Conservation (phyloP, 2,329 filamentous ascomycete species). For the Geosmithia morbida region DNA sequence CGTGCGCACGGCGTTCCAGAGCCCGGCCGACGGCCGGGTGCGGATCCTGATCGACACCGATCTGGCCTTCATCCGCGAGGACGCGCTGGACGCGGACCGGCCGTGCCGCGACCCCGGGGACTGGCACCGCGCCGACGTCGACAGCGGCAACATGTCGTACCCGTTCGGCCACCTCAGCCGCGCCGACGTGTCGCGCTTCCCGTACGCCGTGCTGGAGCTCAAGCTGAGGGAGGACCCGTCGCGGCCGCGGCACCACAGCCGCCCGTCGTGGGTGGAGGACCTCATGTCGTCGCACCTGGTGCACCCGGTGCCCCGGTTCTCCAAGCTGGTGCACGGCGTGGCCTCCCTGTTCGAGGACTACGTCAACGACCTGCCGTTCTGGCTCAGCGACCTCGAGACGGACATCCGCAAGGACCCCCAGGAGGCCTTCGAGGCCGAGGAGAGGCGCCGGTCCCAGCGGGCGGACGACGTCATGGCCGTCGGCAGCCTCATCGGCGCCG, state of each 20-base stretch:
- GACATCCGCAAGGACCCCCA: conserved; percentile 93
- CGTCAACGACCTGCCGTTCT: conserved; percentile 93
- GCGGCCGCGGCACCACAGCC: conserved; percentile 32
- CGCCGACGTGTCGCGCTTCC: conserved; percentile 83
- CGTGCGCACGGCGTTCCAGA: conserved; percentile 88
- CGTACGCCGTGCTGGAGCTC: conserved; percentile 83
- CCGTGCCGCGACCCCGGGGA: conserved; percentile 77
- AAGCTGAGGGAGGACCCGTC: conserved; percentile 58
- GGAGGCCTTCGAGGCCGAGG: conserved; percentile 79
- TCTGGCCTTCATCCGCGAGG: conserved; percentile 71
- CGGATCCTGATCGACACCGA: conserved; percentile 89
- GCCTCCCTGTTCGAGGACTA: conserved; percentile 88
- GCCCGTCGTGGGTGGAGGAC: conserved; percentile 77
- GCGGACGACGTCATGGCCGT: conserved; percentile 82
- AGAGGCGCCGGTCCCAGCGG: conserved; percentile 64
- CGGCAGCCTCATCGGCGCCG: conserved; percentile 65
- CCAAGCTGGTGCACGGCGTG: conserved; percentile 91
- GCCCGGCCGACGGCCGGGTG: conserved; percentile 79
- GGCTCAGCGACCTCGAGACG: conserved; percentile 79
- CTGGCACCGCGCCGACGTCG: conserved; percentile 89
- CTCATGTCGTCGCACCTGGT: conserved; percentile 87
- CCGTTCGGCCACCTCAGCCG: conserved; percentile 80
- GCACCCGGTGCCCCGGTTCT: conserved; percentile 79
- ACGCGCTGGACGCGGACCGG: conserved; percentile 64
- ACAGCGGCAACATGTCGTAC: conserved; percentile 67